Percentiles rank a stretch among this genome's conserved stretches.
Evolutionary conservation across 140 eudicot species (phyloP).

Genomic region (Senecio squalidus): DNA sequence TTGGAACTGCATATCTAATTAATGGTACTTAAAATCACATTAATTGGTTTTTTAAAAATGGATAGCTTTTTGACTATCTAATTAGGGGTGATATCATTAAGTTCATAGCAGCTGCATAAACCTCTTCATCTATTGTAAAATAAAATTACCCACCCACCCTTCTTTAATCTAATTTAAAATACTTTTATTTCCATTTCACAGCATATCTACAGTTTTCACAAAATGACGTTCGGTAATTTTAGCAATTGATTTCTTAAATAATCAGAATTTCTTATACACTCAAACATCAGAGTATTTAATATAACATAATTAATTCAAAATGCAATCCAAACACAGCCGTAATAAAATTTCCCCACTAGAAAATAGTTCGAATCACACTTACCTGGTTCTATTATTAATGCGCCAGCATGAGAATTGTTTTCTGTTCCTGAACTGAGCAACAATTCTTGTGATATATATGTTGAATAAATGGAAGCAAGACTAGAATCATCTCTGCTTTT

Average conservation of each 20-base stretch:
- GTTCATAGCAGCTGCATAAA: too few relatives aligned
- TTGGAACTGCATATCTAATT: neutral
- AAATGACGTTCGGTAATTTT: too few relatives aligned
- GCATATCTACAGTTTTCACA: too few relatives aligned
- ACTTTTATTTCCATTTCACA: too few relatives aligned
- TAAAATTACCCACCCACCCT: too few relatives aligned
- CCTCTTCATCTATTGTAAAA: too few relatives aligned
- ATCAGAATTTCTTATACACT: too few relatives aligned
- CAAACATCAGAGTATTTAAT: neutral
- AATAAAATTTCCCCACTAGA: neutral
- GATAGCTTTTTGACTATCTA: neutral
- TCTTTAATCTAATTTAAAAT: too few relatives aligned
- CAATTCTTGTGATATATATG: slow-evolving; percentile 54
- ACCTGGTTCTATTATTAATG: slow-evolving; percentile 93
- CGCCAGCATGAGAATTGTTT: slow-evolving; percentile 44
- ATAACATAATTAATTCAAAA: neutral
- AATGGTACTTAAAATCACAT: neutral
- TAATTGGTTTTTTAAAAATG: too few relatives aligned
- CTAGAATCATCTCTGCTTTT: slow-evolving; percentile 57
- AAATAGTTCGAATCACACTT: slow-evolving; percentile 17
- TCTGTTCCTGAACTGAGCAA: slow-evolving; percentile 25
- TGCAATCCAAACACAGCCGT: neutral
- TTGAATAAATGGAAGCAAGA: slow-evolving; percentile 49
- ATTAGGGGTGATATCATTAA: too few relatives aligned
- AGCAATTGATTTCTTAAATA: too few relatives aligned